Conservation (phyloP, 441 rosid genomes). For the Metrosideros polymorpha region DNA sequence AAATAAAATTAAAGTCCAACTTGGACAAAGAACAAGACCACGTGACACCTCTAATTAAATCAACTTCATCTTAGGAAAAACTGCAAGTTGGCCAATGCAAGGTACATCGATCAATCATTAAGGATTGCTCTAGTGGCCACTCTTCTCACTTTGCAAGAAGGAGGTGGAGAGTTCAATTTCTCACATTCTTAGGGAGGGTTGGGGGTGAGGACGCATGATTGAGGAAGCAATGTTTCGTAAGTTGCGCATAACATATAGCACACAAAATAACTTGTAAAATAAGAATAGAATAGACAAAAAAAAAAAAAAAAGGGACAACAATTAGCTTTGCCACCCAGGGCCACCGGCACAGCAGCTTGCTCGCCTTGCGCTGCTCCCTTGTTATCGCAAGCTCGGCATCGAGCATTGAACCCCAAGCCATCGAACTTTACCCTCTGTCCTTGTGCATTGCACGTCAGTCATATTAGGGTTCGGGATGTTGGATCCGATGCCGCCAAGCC, state of each 20-base stretch:
- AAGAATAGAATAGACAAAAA: too few species aligned
- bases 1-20: not conserved
- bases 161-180: too few species aligned
- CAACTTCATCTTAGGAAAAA: not conserved
- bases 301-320: too few species aligned
- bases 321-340: not conserved
- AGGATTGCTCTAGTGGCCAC: too few species aligned
- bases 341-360: not conserved
- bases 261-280: too few species aligned
- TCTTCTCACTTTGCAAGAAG: too few species aligned
- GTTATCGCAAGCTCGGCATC: not conserved
- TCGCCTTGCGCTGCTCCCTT: not conserved
- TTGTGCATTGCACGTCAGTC: not conserved
- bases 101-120: too few species aligned
- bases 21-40: not conserved
- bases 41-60: not conserved
- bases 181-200: too few species aligned
- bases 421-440: not conserved
- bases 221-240: too few species aligned
- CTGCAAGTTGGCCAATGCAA: not conserved
- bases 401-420: not conserved
- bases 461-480: not conserved
- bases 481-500: not conserved
- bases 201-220: too few species aligned
- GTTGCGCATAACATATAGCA: too few species aligned